Percentiles rank a stretch among this genome's conserved stretches.
Conservation (phyloP, 2,329 filamentous ascomycete genomes). For the Colletotrichum sojae region DNA sequence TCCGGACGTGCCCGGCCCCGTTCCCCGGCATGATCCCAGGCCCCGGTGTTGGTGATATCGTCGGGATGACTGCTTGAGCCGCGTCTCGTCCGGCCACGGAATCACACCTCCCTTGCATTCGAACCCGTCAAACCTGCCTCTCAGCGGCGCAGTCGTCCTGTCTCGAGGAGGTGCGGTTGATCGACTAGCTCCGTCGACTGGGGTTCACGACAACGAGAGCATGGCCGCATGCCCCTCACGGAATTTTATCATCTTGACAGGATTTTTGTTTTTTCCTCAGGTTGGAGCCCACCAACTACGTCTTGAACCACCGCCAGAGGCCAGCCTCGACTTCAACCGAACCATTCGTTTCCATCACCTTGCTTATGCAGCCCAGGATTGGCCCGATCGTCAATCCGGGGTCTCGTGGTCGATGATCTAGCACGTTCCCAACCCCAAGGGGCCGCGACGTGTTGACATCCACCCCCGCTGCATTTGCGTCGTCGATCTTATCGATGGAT, state of each 20-base stretch:
- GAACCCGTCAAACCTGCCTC: slow-evolving; percentile 19
- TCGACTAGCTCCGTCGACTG: slow-evolving; percentile 28
- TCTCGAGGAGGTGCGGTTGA: slow-evolving; percentile 27
- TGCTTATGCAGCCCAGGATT: slow-evolving; percentile 24
- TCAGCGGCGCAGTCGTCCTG: not conserved
- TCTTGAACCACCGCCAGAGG: slow-evolving; percentile 1
- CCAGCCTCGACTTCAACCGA: not conserved
- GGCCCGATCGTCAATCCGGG: slow-evolving; percentile 24
- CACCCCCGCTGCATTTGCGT: slow-evolving; percentile 10
- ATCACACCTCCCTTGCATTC: slow-evolving; percentile 22
- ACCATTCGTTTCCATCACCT: not conserved
- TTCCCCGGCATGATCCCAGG: slow-evolving; percentile 31
- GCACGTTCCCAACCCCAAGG: not conserved
- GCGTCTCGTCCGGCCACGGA: slow-evolving; percentile 12
- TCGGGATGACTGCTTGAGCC: slow-evolving; percentile 20
- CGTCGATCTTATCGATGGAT: slow-evolving; percentile 13
- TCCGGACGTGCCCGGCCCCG: slow-evolving; percentile 27
- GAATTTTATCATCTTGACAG: slow-evolving; percentile 16
- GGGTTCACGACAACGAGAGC: slow-evolving; percentile 25
- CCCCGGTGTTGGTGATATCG: slow-evolving; percentile 13
- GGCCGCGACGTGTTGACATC: slow-evolving; percentile 9
- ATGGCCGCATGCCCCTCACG: not conserved
- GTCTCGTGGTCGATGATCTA: slow-evolving; percentile 8
- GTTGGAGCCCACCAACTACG: slow-evolving; percentile 16
- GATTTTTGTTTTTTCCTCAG: slow-evolving; percentile 8